These are phyloP conservation scores for Trichoderma harzianum DNA, from an alignment of 2,329 filamentous ascomycete genomes.

Conservation along the genomic window DNA sequence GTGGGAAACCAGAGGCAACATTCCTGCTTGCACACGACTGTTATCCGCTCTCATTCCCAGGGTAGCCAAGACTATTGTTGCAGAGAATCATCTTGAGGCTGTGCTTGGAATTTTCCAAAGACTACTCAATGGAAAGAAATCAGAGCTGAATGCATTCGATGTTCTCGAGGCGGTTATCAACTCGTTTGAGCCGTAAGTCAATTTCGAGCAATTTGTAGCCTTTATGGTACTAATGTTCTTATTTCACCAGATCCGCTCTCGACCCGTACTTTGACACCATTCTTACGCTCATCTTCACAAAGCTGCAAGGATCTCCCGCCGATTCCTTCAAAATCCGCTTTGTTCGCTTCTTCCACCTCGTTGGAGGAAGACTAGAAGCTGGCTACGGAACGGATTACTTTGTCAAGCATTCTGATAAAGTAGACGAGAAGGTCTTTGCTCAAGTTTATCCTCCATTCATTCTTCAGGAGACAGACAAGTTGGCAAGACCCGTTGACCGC, in stretches of 20 bases:
- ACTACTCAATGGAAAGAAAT: conserved; percentile 74
- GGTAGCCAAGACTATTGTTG: conserved; percentile 67
- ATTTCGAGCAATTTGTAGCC: not conserved
- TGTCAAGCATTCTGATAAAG: conserved; percentile 74
- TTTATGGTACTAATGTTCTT: not conserved
- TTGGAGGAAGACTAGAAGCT: conserved; percentile 72
- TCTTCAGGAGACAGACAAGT: conserved; percentile 82
- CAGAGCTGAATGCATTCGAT: conserved; percentile 85
- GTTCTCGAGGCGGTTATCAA: conserved; percentile 77
- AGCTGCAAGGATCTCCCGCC: conserved; percentile 63
- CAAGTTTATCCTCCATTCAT: conserved; percentile 85
- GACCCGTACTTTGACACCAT: conserved; percentile 77
- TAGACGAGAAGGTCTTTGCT: conserved; percentile 77
- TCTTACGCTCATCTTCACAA: conserved; percentile 75
- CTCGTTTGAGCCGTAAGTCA: conserved; percentile 65
- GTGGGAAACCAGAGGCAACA: conserved; percentile 91
- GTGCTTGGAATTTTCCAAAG: conserved; percentile 96
- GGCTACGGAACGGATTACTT: conserved; percentile 93
- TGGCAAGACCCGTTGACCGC: conserved; percentile 82
- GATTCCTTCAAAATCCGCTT: conserved; percentile 86
- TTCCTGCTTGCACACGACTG: conserved; percentile 84
- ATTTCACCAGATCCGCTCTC: conserved; percentile 51
- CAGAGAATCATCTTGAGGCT: conserved; percentile 77
- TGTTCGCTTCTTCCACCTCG: conserved; percentile 89
- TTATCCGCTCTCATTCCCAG: conserved; percentile 80